These are phyloP conservation scores for Hordeum pubiflorum DNA, from an alignment of 202 grass and related monocot genomes.

Conservation along the genomic window DNA sequence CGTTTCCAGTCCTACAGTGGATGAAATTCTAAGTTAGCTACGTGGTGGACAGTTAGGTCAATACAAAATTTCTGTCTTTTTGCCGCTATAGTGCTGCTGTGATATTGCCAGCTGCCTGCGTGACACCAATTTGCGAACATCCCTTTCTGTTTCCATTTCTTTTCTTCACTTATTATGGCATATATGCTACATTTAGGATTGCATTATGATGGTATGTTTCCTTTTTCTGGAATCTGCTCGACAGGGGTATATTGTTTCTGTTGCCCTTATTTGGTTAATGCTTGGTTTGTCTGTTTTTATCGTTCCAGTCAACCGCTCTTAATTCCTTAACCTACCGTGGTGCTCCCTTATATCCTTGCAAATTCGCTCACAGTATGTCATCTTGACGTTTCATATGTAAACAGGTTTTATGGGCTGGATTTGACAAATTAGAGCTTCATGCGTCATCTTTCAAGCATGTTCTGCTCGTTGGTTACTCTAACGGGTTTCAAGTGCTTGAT, in stretches of 20 bases:
- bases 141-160: not conserved
- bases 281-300: not conserved
- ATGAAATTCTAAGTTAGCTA: not conserved
- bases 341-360: not conserved
- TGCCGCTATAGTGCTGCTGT: not conserved
- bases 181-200: slow-evolving; percentile 17
- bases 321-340: not conserved
- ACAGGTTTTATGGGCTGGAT: slow-evolving; percentile 95
- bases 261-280: slow-evolving; percentile 3
- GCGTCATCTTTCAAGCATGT: slow-evolving; percentile 85
- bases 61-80: not conserved
- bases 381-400: slow-evolving; percentile 17
- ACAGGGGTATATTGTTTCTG: not conserved
- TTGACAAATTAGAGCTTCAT: slow-evolving; percentile 79
- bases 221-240: slow-evolving; percentile 4
- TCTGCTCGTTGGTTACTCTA: slow-evolving; percentile 88
- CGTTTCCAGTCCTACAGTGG: not conserved
- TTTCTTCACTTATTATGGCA: not conserved
- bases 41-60: not conserved
- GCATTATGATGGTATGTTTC: not conserved
- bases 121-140: not conserved
- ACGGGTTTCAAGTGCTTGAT: slow-evolving; percentile 99
- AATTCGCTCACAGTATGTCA: not conserved
- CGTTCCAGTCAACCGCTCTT: not conserved
- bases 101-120: not conserved